Percentiles rank a stretch among this genome's conserved stretches.
phyloP scores from a whole-genome alignment of 306 rosid genomes.

The Geum urbanum region DNA sequence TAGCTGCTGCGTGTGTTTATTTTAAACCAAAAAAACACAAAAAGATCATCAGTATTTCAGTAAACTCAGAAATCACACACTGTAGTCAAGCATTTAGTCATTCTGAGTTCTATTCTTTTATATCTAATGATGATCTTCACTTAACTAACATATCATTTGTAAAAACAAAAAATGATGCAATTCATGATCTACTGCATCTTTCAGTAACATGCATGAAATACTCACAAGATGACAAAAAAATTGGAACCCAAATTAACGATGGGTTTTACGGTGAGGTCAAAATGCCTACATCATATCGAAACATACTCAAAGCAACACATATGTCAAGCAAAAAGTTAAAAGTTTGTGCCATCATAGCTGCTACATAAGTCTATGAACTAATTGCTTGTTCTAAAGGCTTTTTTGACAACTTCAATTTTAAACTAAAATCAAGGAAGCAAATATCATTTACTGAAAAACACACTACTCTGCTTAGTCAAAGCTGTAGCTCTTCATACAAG shows the following conservation, averaged over 20 bases:
- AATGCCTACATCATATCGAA: background rate
- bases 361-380: no score
- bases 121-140: background rate
- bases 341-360: no score
- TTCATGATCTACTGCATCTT: background rate
- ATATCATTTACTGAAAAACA: no score
- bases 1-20: constrained; percentile 30
- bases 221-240: background rate
- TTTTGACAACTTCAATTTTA: no score
- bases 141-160: background rate
- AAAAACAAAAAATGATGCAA: background rate
- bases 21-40: constrained; percentile 29
- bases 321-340: no score
- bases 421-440: no score
- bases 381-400: no score
- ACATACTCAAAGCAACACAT: no score
- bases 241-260: background rate
- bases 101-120: background rate
- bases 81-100: background rate
- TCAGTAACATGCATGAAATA: background rate
- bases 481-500: no score
- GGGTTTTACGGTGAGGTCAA: background rate
- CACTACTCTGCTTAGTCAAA: no score
- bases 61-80: background rate
- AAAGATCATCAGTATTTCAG: background rate